Conservation (phyloP, 2,329 filamentous ascomycete genomes). For the Neonectria punicea region DNA sequence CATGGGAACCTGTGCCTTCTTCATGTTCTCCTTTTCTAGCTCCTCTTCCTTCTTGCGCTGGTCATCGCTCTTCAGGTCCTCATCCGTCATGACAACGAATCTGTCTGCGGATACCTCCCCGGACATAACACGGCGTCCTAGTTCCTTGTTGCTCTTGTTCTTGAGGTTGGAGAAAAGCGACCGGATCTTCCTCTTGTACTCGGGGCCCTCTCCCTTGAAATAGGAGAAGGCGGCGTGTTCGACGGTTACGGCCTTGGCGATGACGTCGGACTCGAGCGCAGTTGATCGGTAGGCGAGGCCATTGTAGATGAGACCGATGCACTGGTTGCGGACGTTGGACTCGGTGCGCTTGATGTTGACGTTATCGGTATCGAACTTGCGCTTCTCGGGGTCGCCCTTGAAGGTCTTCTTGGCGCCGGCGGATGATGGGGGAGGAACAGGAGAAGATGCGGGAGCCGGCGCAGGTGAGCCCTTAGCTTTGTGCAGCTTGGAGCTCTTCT, state of each 20-base stretch:
- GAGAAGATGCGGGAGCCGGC: conserved; percentile 64
- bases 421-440: conserved; percentile 56
- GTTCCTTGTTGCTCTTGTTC: conserved; percentile 83
- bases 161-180: conserved; percentile 96
- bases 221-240: conserved; percentile 80
- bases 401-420: conserved; percentile 60
- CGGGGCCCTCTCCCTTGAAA: conserved; percentile 75
- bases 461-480: conserved; percentile 55
- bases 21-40: conserved; percentile 93
- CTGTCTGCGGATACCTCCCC: conserved; percentile 76
- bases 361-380: conserved; percentile 83
- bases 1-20: conserved; percentile 94
- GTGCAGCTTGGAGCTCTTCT: conserved; percentile 62
- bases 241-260: conserved; percentile 82
- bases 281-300: conserved; percentile 79
- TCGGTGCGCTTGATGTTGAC: conserved; percentile 82
- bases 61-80: conserved; percentile 90
- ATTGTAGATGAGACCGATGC: conserved; percentile 93
- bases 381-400: conserved; percentile 78
- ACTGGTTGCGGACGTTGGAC: conserved; percentile 80
- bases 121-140: conserved; percentile 79
- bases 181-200: conserved; percentile 89
- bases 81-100: conserved; percentile 88
- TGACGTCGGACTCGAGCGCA: conserved; percentile 75
- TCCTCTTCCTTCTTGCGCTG: conserved; percentile 79